Base-by-base conservation (phyloP, 2,329 filamentous ascomycete genomes). In the Teratosphaeria gauchensis region DNA sequence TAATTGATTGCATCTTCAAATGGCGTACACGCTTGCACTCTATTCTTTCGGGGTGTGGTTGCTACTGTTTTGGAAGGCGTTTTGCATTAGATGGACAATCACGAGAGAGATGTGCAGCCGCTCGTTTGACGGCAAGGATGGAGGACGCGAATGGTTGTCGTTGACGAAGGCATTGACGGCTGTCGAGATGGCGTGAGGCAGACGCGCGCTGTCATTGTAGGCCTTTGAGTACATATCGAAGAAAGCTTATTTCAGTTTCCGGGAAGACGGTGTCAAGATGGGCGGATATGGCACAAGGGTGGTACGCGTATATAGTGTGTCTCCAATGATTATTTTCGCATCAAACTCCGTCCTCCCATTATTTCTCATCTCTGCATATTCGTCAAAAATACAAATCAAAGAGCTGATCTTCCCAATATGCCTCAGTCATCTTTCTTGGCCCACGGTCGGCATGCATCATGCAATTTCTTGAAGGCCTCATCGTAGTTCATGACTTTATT, bases 391-490 rank as follows among this genome's bases (percentile, higher is more conserved):
- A 8, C n/a, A 19, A 21, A 8, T 5, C 21, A 16, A 21, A 48
- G 24, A 28, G 24, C n/a, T n/a, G n/a, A 21, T 21, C 16, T 19
- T 19, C 5, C 1, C n/a, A 3, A 4, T 48, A 4, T 4, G 21
- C n/a, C 16, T 48, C 42, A 48, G 3, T 48, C 42, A 19, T 48
- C 42, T n/a, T 48, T 48, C n/a, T 48, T 48, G n/a, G n/a, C 9
- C 42, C n/a, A 21, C 21, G 16, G 42, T 6, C n/a, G 16, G 42
- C 38, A 46, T 16, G 38, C 38, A 46, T 74, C 70, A 62, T 73
- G 76, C 11, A 77, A 54, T 59, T 63, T 67, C 2, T 58, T 56
- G 42, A 77, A 72, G 0, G 66, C 64, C 16, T 66, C 63, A 58
- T 77, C 80, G 70, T 70, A 67, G 11, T 8, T 12, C 38, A 56